Percentiles rank a stretch among this genome's conserved stretches.
These are phyloP conservation scores for Phytophthora citrophthora DNA, from an alignment of 352 stramenopile genomes.

Conservation along the genomic window DNA sequence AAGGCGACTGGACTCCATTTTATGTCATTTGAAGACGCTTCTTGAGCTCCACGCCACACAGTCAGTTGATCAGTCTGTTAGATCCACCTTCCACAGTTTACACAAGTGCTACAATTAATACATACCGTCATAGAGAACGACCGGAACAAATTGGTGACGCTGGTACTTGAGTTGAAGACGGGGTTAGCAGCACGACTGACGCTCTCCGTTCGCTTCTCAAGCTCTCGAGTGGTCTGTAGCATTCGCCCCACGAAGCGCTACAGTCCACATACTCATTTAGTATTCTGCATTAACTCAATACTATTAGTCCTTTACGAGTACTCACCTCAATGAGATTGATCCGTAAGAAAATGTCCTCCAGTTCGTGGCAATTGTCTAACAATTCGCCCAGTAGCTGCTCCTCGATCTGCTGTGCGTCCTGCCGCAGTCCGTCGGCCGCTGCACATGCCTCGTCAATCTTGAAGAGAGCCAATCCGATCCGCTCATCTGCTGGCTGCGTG, in stretches of 20 bases:
- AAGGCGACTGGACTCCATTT: constrained; percentile 76
- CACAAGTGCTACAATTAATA: background rate
- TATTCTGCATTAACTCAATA: background rate
- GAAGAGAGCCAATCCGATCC: constrained; percentile 78
- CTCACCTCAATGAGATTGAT: constrained; percentile 79
- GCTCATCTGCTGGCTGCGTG: constrained; percentile 68
- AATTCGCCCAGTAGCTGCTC: constrained; percentile 60
- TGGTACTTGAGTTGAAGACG: constrained; percentile 67
- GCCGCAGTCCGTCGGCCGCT: constrained; percentile 52
- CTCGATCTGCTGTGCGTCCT: constrained; percentile 57
- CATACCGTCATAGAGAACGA: constrained; percentile 75
- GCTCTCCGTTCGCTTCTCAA: constrained; percentile 70
- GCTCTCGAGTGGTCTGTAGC: constrained; percentile 59
- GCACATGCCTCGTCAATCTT: constrained; percentile 82
- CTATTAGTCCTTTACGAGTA: too few species aligned
- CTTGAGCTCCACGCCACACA: constrained; percentile 33
- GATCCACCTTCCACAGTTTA: background rate
- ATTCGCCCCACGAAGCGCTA: constrained; percentile 69
- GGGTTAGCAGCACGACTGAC: constrained; percentile 55
- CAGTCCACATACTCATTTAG: constrained; percentile 2
- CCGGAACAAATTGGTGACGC: constrained; percentile 63
- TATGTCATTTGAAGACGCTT: constrained; percentile 20
- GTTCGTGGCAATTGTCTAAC: constrained; percentile 70
- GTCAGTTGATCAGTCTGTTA: background rate
- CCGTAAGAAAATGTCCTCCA: constrained; percentile 81